Evolutionary conservation across 768 basidiomycete species (phyloP).

Genomic region (Cystofilobasidium bisporidii): DNA sequence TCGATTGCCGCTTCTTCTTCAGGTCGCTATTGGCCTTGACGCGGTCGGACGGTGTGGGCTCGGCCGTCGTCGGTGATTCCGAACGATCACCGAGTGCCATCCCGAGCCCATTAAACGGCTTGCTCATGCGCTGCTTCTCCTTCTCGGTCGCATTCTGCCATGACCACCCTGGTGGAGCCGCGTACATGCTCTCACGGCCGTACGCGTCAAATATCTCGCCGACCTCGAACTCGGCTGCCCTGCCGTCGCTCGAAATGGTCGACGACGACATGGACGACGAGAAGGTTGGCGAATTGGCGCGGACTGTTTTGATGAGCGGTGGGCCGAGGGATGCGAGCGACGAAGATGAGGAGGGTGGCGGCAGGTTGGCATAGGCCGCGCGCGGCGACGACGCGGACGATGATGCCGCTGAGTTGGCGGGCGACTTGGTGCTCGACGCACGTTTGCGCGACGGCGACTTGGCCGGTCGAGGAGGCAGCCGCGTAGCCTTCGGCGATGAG

Average conservation of each 20-base stretch:
- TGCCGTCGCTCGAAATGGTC: slow-evolving; percentile 2
- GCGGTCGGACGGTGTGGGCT: background rate
- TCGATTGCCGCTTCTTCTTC: slow-evolving; percentile 6
- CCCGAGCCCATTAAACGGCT: background rate
- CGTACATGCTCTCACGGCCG: slow-evolving; percentile 11
- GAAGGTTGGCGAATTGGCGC: background rate
- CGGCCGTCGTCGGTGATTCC: no score
- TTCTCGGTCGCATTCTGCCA: background rate
- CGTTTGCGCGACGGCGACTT: background rate
- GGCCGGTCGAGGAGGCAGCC: slow-evolving; percentile 2
- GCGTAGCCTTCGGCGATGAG: background rate
- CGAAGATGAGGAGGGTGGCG: background rate
- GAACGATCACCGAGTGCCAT: background rate
- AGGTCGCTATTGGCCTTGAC: background rate
- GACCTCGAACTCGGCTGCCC: background rate
- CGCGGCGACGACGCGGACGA: background rate
- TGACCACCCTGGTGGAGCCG: background rate
- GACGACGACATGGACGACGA: background rate
- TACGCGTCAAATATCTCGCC: slow-evolving; percentile 15
- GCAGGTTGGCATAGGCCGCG: no score
- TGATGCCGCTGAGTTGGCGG: background rate
- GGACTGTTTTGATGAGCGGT: background rate
- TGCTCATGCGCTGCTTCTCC: background rate
- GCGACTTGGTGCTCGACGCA: background rate
- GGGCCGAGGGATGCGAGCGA: background rate